phyloP scores from a whole-genome alignment of 768 basidiomycete genomes.

The Hemileccinum rubropunctum region DNA sequence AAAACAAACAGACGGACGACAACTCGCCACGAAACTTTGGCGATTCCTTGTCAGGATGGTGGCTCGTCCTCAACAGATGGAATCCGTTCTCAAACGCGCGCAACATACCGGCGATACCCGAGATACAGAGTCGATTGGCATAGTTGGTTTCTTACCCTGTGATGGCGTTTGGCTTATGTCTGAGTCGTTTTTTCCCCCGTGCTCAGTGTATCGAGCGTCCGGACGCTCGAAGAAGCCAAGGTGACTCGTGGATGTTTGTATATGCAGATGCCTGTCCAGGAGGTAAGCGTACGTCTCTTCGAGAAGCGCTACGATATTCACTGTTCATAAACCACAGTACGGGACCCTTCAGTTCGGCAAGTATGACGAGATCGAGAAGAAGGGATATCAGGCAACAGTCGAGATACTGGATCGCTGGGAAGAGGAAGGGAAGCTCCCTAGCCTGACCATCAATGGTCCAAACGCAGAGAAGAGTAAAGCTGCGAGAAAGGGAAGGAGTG shows the following conservation, averaged over 20 bases:
- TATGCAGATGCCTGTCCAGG: slow-evolving; percentile 92
- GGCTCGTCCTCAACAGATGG: slow-evolving; percentile 90
- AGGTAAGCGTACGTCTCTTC: slow-evolving; percentile 44
- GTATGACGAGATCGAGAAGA: slow-evolving; percentile 83
- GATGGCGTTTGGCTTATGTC: not conserved
- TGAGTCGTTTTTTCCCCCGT: not conserved
- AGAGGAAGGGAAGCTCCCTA: slow-evolving; percentile 80
- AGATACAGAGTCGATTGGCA: slow-evolving; percentile 90
- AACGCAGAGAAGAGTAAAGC: slow-evolving; percentile 41
- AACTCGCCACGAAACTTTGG: slow-evolving; percentile 94
- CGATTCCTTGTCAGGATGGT: slow-evolving; percentile 94
- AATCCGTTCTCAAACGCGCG: slow-evolving; percentile 83
- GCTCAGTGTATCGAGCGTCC: slow-evolving; percentile 88
- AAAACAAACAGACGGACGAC: slow-evolving; percentile 86
- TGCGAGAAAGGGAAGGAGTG: slow-evolving; percentile 67
- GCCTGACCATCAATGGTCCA: slow-evolving; percentile 61
- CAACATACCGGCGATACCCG: slow-evolving; percentile 83
- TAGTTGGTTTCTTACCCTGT: slow-evolving; percentile 62
- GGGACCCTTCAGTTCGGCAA: slow-evolving; percentile 89
- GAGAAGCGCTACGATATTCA: not conserved
- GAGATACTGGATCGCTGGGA: slow-evolving; percentile 75
- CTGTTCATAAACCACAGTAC: slow-evolving; percentile 49
- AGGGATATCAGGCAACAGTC: slow-evolving; percentile 74
- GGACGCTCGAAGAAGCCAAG: slow-evolving; percentile 95
- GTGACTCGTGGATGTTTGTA: slow-evolving; percentile 85